Percentiles rank a stretch among this genome's conserved stretches.
phyloP scores from a whole-genome alignment of 768 basidiomycete genomes.

The Fomitopsis serialis region DNA sequence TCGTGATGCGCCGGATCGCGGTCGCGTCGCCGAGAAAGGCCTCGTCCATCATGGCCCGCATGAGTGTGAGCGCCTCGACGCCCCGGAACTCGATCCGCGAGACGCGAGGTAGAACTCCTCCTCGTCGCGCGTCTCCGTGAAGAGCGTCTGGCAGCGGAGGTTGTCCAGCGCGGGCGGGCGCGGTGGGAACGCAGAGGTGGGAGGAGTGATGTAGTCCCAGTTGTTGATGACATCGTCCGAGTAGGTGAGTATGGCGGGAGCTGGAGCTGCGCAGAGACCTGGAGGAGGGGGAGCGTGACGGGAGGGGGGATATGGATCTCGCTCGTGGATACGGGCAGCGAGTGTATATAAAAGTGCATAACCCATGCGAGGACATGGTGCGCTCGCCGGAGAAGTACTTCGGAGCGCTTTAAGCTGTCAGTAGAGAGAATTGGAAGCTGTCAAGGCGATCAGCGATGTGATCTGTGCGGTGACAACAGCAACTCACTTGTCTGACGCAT shows the following conservation, averaged over 20 bases:
- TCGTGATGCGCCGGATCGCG: conserved; percentile 42
- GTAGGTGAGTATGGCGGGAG: conserved; percentile 84
- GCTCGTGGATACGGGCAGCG: conserved; percentile 20
- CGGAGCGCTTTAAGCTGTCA: conserved; percentile 29
- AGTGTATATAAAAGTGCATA: conserved; percentile 53
- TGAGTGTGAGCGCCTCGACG: conserved; percentile 77
- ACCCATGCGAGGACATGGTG: conserved; percentile 52
- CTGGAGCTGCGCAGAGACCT: conserved; percentile 63
- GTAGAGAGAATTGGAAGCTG: conserved; percentile 39
- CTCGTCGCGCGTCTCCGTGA: conserved; percentile 79
- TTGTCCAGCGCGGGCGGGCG: conserved; percentile 47
- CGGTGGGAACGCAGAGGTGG: conserved; percentile 8
- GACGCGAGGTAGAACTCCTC: conserved; percentile 85
- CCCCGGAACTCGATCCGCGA: conserved; percentile 82
- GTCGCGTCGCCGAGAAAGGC: conserved; percentile 63
- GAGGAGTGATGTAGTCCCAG: conserved; percentile 39
- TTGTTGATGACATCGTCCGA: conserved; percentile 92
- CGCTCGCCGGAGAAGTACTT: conserved; percentile 46
- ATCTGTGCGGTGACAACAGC: background rate
- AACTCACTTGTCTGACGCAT: conserved; percentile 34
- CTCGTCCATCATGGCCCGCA: conserved; percentile 85
- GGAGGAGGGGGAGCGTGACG: conserved; percentile 70
- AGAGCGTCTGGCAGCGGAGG: conserved; percentile 59
- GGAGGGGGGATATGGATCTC: conserved; percentile 60
- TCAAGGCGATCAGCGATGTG: background rate